Base-by-base conservation (phyloP, 805 yeast genomes). In the Metschnikowia matae region DNA sequence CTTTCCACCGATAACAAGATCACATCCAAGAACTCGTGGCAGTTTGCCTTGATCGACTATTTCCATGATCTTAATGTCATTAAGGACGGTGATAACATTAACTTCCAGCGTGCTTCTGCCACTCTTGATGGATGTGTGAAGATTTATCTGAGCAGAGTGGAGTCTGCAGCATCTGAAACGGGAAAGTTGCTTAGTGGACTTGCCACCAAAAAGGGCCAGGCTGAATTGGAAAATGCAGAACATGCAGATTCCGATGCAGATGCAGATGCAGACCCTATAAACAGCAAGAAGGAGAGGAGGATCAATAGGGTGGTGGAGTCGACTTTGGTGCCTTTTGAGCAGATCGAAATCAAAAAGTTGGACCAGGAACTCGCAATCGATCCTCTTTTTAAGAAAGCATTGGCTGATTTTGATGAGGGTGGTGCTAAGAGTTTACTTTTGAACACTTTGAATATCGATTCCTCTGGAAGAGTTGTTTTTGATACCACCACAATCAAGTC, bases 121-220 rank as follows among this genome's bases (percentile, higher is more conserved):
- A 89, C 97, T 0, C 71, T 92, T 20, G 97, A 91, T 61, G 97
- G 97, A 0, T 91, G 97, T 73, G 92, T 91, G 33, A 90, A 90
- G 69, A 89, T 92, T 48, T 92, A 92, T 64, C 82, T 91, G 11
- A 87, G 95, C 14, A 79, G 98, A 59, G 90, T 92, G 20, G 97
- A 91, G 61, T 86, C 96, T 0, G 96, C 89, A 0, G 95, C 91
- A 4, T 84, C 86, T 7, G 97, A 91, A 60, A 90, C 97, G 0
- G 95, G 96, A 2, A 82, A 83, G 59, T 72, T 92, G 49, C 68
- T 90, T 34, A 85, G 87, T 66, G 96, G 96, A 3, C 68, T 88
- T 49, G 83, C 90, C 2, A 57, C 59, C 3, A 55, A 59, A 32
- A 45, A 56, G 33, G 62, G 58, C 42, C 59, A 53, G 39, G 33